These are phyloP conservation scores for Vitis hybrid DNA, from an alignment of 177 flowering plant genomes.

Conservation along the genomic window DNA sequence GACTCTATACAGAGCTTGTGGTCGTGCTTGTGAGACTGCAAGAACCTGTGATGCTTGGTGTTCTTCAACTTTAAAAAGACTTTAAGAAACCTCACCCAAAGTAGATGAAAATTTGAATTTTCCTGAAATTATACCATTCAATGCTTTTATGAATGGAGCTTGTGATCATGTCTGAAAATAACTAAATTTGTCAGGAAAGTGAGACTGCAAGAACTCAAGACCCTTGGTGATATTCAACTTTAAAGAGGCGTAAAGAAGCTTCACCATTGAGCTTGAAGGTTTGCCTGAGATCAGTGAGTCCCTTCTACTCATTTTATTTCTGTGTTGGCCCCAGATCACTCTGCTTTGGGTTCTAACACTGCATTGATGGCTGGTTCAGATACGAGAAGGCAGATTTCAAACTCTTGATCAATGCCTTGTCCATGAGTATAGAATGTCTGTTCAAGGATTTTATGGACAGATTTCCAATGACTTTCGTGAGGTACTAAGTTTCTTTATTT, in stretches of 20 bases:
- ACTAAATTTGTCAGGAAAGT: conserved; percentile 37
- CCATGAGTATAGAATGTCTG: conserved; percentile 70
- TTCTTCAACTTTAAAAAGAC: conserved; percentile 38
- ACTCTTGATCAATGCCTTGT: conserved; percentile 63
- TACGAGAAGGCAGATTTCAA: conserved; percentile 73
- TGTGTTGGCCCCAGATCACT: background rate
- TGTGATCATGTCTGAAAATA: background rate
- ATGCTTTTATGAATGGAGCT: background rate
- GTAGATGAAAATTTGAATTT: too few species aligned
- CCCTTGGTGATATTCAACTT: conserved; percentile 50
- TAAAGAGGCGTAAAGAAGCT: conserved; percentile 45
- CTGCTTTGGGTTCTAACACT: background rate
- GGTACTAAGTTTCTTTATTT: conserved; percentile 31
- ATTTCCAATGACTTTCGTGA: conserved; percentile 56
- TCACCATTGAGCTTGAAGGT: conserved; percentile 78
- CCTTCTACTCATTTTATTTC: background rate
- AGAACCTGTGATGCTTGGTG: conserved; percentile 52
- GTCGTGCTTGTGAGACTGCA: conserved; percentile 28
- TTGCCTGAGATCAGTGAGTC: conserved; percentile 67
- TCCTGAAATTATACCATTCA: too few species aligned
- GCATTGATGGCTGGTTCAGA: conserved; percentile 30
- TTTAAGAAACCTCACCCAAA: conserved; percentile 43
- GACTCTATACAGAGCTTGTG: background rate
- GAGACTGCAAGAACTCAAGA: conserved; percentile 54
- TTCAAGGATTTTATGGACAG: conserved; percentile 48